phyloP scores from a whole-genome alignment of 1,139 yeast genomes.

The Candida sojae region DNA sequence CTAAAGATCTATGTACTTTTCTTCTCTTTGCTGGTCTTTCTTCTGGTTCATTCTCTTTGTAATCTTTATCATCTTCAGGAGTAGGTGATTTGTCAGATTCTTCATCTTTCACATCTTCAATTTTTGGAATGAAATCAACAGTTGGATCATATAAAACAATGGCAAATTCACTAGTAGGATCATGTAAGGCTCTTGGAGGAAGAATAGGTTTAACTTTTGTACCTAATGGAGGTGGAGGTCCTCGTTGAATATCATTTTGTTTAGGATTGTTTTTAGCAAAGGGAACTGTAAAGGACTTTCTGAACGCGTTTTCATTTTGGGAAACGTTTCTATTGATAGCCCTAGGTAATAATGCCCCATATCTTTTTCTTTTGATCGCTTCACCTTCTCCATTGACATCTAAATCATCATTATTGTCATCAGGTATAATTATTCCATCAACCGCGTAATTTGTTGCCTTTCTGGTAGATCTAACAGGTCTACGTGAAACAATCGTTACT shows the following conservation, averaged over 20 bases:
- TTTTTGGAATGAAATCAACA: slow-evolving; percentile 62
- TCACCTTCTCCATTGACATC: slow-evolving; percentile 31
- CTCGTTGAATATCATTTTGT: slow-evolving; percentile 21
- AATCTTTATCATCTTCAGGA: slow-evolving; percentile 14
- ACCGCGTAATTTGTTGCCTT: slow-evolving; percentile 29
- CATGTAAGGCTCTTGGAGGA: slow-evolving; percentile 89
- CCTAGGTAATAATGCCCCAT: slow-evolving; percentile 56
- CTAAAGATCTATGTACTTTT: slow-evolving; percentile 61
- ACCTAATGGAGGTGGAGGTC: slow-evolving; percentile 81
- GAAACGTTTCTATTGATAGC: slow-evolving; percentile 27
- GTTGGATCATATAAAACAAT: slow-evolving; percentile 96
- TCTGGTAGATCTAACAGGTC: slow-evolving; percentile 21
- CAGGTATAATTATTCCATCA: slow-evolving; percentile 19
- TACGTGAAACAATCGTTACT: slow-evolving; percentile 16
- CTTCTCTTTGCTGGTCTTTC: slow-evolving; percentile 19
- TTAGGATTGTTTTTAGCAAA: slow-evolving; percentile 37
- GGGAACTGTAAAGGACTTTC: slow-evolving; percentile 53
- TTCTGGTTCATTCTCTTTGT: slow-evolving; percentile 11
- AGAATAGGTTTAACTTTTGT: slow-evolving; percentile 67
- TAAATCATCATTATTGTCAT: slow-evolving; percentile 18
- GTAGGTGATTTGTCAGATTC: slow-evolving; percentile 14
- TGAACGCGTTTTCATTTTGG: slow-evolving; percentile 35
- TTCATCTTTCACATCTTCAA: slow-evolving; percentile 30
- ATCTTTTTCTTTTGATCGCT: slow-evolving; percentile 26
- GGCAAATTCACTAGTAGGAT: slow-evolving; percentile 91